Conservation (phyloP, 441 rosid genomes). For the Adansonia grandidieri region DNA sequence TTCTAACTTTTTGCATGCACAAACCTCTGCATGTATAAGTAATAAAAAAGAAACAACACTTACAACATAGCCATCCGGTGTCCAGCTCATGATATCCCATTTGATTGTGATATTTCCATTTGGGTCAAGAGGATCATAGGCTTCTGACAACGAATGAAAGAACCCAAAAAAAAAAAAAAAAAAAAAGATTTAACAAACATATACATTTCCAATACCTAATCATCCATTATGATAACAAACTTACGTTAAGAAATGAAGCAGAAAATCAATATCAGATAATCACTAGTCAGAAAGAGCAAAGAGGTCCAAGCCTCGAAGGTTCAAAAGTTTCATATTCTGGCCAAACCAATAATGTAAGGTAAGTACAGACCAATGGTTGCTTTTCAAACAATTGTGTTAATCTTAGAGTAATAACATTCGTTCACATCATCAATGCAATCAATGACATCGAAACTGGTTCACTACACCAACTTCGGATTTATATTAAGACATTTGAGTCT, state of each 20-base stretch:
- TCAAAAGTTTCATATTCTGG: not conserved
- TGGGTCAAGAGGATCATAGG: conserved; percentile 90
- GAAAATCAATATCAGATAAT: not conserved
- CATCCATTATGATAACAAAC: not conserved
- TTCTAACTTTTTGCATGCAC: not conserved
- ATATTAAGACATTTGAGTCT: not conserved
- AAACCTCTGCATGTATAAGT: conserved; percentile 10
- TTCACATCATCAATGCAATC: no score
- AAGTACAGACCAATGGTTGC: no score
- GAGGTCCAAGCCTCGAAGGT: not conserved
- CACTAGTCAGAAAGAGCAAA: conserved; percentile 2
- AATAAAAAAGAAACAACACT: conserved; percentile 31
- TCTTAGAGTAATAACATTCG: no score
- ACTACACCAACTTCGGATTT: no score
- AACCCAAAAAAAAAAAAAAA: not conserved
- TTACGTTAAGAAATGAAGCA: not conserved
- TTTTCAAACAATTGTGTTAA: no score
- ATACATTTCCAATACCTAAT: conserved; percentile 18
- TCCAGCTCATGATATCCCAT: conserved; percentile 88
- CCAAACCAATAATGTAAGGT: not conserved
- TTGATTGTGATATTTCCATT: conserved; percentile 84
- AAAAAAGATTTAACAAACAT: not conserved
- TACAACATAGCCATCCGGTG: conserved; percentile 83
- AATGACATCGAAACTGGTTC: no score
- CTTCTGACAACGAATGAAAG: conserved; percentile 44